Evolutionary conservation across 805 yeast species (phyloP).

Genomic region (Candida tibetensis): DNA sequence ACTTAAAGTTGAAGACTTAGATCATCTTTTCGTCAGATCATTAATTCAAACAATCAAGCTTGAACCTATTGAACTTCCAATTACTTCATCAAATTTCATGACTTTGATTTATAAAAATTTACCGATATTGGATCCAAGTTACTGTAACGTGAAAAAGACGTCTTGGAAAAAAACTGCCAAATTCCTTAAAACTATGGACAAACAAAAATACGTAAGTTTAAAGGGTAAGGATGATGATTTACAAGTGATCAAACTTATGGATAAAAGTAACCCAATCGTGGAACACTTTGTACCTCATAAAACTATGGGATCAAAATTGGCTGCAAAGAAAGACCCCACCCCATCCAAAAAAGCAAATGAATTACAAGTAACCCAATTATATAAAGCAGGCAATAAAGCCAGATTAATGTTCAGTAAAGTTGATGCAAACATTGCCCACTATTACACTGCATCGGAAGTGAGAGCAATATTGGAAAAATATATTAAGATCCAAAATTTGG

Average conservation of each 20-base stretch:
- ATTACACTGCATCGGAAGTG: slow-evolving; percentile 55
- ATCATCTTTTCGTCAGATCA: slow-evolving; percentile 69
- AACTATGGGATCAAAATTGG: slow-evolving; percentile 17
- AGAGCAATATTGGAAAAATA: slow-evolving; percentile 54
- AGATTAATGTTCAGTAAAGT: slow-evolving; percentile 46
- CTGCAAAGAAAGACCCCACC: slow-evolving; percentile 16
- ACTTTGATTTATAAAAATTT: slow-evolving; percentile 65
- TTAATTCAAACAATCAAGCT: slow-evolving; percentile 65
- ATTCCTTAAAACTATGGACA: slow-evolving; percentile 83
- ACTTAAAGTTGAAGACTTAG: slow-evolving; percentile 63
- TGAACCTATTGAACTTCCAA: slow-evolving; percentile 59
- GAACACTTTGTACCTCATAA: slow-evolving; percentile 66
- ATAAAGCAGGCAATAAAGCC: slow-evolving; percentile 54
- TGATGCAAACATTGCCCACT: slow-evolving; percentile 33
- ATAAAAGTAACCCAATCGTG: slow-evolving; percentile 45
- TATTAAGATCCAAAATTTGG: slow-evolving; percentile 50
- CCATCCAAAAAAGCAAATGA: slow-evolving; percentile 25
- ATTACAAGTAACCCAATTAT: slow-evolving; percentile 38
- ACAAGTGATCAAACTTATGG: slow-evolving; percentile 50
- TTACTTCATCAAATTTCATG: slow-evolving; percentile 72
- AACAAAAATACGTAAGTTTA: slow-evolving; percentile 59
- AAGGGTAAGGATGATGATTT: slow-evolving; percentile 88
- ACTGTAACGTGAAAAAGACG: slow-evolving; percentile 68
- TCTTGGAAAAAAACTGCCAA: slow-evolving; percentile 89
- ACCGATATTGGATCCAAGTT: slow-evolving; percentile 58